Evolutionary conservation across 352 stramenopile genomes (phyloP).

Genomic region (Pythium chondricola): DNA sequence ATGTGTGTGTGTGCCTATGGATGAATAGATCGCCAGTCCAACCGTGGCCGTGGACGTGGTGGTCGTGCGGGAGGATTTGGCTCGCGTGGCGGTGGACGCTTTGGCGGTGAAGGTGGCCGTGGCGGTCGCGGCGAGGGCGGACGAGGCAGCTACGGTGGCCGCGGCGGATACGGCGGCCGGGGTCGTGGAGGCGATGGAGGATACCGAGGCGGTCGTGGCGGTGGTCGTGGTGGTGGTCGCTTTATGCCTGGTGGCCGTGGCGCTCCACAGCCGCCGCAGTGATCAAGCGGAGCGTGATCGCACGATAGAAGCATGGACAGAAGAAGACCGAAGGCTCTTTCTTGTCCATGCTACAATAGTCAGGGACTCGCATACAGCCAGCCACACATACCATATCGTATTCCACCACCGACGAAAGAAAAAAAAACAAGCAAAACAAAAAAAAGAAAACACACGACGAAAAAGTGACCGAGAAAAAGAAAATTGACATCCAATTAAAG

Average conservation of each 20-base stretch:
- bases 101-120: slow-evolving; percentile 25
- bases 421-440: slow-evolving; percentile 3
- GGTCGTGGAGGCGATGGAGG: slow-evolving; percentile 21
- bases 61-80: slow-evolving; percentile 42
- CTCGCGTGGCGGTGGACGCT: slow-evolving; percentile 28
- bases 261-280: slow-evolving; percentile 9
- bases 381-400: too few relatives aligned
- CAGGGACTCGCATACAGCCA: too few relatives aligned
- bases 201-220: slow-evolving; percentile 19
- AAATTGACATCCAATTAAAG: too few relatives aligned
- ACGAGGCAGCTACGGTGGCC: slow-evolving; percentile 14
- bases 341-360: too few relatives aligned
- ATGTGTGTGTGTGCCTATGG: too few relatives aligned
- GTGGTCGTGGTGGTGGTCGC: slow-evolving; percentile 32
- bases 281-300: too few relatives aligned
- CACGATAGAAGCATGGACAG: too few relatives aligned
- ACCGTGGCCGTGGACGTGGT: slow-evolving; percentile 66
- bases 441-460: slow-evolving; percentile 3
- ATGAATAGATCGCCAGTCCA: slow-evolving; percentile 58
- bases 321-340: too few relatives aligned
- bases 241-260: slow-evolving; percentile 25
- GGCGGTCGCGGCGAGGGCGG: slow-evolving; percentile 25
- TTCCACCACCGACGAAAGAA: too few relatives aligned
- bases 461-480: too few relatives aligned
- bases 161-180: slow-evolving; percentile 16